phyloP scores from a whole-genome alignment of 2,329 filamentous ascomycete genomes.

The Camillea tinctor region DNA sequence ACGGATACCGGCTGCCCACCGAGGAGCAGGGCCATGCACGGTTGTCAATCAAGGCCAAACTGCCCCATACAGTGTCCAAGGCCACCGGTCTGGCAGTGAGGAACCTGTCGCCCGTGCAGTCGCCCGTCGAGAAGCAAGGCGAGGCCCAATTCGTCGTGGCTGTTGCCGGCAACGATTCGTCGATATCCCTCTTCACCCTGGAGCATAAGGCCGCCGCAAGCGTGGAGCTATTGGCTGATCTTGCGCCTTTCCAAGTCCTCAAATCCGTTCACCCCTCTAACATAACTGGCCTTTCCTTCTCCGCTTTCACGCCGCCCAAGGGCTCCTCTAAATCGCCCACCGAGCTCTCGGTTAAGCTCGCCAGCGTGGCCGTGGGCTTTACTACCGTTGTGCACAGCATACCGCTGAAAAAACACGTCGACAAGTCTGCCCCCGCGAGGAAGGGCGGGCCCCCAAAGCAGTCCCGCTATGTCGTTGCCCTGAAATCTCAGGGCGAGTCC shows the following conservation, averaged over 20 bases:
- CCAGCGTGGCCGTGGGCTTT: conserved; percentile 78
- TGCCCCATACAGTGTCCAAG: conserved; percentile 69
- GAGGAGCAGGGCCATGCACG: conserved; percentile 42
- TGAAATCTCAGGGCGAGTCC: conserved; percentile 53
- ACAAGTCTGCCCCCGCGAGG: conserved; percentile 34
- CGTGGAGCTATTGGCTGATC: conserved; percentile 50
- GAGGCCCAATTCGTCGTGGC: conserved; percentile 79
- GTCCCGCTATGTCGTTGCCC: conserved; percentile 68
- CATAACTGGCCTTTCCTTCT: conserved; percentile 60
- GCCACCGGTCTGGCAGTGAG: conserved; percentile 77
- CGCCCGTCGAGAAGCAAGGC: conserved; percentile 49
- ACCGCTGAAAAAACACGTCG: conserved; percentile 54
- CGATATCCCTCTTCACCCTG: conserved; percentile 74
- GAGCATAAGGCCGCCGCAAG: conserved; percentile 57
- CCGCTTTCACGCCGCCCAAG: conserved; percentile 52
- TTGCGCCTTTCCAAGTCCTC: conserved; percentile 53
- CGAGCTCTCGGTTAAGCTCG: conserved; percentile 69
- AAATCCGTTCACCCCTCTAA: conserved; percentile 54
- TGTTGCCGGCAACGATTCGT: conserved; percentile 75
- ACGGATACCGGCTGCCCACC: conserved; percentile 54
- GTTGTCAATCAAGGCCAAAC: conserved; percentile 50
- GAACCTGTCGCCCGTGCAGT: conserved; percentile 58
- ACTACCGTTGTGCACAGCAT: conserved; percentile 78
- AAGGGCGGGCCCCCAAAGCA: conserved; percentile 44
- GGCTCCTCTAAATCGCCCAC: conserved; percentile 46